These are phyloP conservation scores for Acanthamoeba sp. DNA, from an alignment of 208 protist species.

Conservation along the genomic window DNA sequence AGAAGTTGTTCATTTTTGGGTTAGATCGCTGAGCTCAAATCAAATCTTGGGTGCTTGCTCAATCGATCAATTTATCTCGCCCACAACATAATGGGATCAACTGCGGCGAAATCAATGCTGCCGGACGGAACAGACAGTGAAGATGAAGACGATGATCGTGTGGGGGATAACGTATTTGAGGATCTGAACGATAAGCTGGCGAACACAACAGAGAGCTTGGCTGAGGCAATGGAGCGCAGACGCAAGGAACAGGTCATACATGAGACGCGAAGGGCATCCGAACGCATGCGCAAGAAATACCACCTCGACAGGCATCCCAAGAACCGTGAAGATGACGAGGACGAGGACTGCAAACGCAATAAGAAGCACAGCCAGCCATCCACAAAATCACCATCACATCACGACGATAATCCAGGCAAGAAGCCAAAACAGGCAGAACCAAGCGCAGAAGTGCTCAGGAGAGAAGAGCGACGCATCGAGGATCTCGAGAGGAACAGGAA, in stretches of 20 bases:
- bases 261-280: background rate
- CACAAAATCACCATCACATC: background rate
- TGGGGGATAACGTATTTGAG: background rate
- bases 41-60: too few relatives aligned
- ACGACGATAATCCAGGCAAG: background rate
- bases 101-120: background rate
- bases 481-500: background rate
- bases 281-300: conserved; percentile 37
- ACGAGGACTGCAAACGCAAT: background rate
- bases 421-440: background rate
- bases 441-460: too few relatives aligned
- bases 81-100: background rate
- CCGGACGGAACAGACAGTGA: background rate
- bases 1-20: too few relatives aligned
- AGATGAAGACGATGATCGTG: background rate
- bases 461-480: background rate
- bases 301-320: background rate
- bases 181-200: background rate
- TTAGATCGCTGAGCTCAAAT: too few relatives aligned
- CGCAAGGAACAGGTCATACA: conserved; percentile 2
- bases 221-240: background rate
- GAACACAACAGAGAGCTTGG: background rate
- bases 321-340: background rate
- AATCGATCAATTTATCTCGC: too few relatives aligned
- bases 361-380: background rate